phyloP scores from a whole-genome alignment of 2,329 filamentous ascomycete genomes.

The Botrytis byssoidea region DNA sequence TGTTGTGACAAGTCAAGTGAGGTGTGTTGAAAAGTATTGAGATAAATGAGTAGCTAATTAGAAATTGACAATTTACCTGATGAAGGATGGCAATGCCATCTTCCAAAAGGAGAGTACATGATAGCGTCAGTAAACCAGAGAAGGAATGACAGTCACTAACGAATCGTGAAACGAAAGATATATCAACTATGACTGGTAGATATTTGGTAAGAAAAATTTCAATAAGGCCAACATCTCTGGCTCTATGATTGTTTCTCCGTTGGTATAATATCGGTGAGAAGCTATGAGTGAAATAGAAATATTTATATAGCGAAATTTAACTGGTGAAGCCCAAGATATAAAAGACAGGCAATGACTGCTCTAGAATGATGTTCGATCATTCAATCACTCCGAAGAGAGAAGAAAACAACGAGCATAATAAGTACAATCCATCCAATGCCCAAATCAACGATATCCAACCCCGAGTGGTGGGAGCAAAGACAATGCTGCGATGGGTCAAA shows the following conservation, averaged over 20 bases:
- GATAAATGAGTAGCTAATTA: neutral
- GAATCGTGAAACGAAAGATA: neutral
- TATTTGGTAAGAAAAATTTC: neutral
- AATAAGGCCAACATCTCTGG: neutral
- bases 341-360: neutral
- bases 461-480: slow-evolving; percentile 20
- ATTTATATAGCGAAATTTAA: neutral
- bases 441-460: neutral
- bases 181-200: neutral
- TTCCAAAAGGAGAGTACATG: neutral
- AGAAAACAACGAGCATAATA: neutral
- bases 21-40: neutral
- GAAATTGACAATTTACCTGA: neutral
- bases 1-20: neutral
- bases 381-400: neutral
- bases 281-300: neutral
- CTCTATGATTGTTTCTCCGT: neutral
- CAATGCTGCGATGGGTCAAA: slow-evolving; percentile 12
- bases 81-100: neutral
- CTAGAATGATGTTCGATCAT: neutral
- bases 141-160: neutral
- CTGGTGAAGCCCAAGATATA: neutral
- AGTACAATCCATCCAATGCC: neutral
- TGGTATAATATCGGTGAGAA: neutral
- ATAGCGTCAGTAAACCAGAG: neutral